Percentiles rank a stretch among this genome's conserved stretches.
phyloP scores from a whole-genome alignment of 768 basidiomycete genomes.

The Cyathus striatus region DNA sequence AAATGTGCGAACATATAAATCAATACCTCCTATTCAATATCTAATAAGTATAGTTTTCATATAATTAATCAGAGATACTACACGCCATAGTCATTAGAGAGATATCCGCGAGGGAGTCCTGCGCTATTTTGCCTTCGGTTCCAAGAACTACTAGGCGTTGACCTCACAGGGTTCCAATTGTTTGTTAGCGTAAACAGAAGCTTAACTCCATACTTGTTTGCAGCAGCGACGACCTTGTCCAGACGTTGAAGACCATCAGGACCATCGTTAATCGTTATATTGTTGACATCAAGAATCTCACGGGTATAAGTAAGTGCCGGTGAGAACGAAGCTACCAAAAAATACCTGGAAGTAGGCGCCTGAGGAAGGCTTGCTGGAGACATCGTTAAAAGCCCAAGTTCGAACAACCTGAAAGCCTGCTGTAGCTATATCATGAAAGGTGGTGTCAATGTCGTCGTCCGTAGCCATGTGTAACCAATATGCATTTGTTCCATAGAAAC shows the following conservation, averaged over 20 bases:
- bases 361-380: conserved; percentile 13
- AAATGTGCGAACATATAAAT: conserved; percentile 54
- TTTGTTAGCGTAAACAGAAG: conserved; percentile 56
- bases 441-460: conserved; percentile 50
- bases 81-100: conserved; percentile 62
- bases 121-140: conserved; percentile 19
- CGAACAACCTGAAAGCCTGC: conserved; percentile 55
- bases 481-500: conserved; percentile 47
- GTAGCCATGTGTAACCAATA: conserved; percentile 63
- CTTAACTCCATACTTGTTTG: conserved; percentile 48
- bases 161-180: conserved; percentile 50
- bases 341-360: no score
- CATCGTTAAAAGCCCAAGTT: conserved; percentile 72
- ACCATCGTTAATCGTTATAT: conserved; percentile 49
- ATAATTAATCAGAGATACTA: no score
- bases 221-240: conserved; percentile 51
- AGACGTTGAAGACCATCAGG: conserved; percentile 59
- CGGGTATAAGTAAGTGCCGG: conserved; percentile 60
- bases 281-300: conserved; percentile 45
- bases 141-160: no score
- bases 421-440: conserved; percentile 52
- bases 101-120: conserved; percentile 40
- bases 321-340: conserved; percentile 41
- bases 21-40: conserved; percentile 50
- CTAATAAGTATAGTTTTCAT: conserved; percentile 5